phyloP scores from a whole-genome alignment of 352 stramenopile species.

The Globisporangium orthogonon region DNA sequence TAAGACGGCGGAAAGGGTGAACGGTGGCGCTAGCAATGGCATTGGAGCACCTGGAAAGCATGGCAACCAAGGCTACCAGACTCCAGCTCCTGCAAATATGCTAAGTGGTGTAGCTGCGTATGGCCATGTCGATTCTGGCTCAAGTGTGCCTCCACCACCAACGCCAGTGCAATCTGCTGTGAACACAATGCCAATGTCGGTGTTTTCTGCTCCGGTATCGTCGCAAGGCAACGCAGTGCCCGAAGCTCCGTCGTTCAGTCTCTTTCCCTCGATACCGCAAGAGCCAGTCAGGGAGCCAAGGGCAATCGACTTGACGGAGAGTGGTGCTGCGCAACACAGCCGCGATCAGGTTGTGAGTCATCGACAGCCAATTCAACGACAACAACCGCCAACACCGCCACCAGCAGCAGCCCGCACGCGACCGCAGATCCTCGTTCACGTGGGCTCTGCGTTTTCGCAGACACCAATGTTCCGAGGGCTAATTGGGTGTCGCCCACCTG shows the following conservation, averaged over 20 bases:
- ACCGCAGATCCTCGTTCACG: constrained; percentile 18
- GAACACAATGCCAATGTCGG: not conserved
- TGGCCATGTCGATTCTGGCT: not conserved
- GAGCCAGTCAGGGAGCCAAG: not conserved
- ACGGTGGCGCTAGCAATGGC: not conserved
- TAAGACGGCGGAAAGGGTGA: too few relatives aligned
- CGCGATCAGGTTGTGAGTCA: not conserved
- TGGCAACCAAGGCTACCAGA: not conserved
- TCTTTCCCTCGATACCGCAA: constrained; percentile 6
- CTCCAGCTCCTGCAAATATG: not conserved
- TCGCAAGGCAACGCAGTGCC: constrained; percentile 11
- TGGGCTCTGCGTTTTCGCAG: constrained; percentile 23
- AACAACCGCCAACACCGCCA: not conserved
- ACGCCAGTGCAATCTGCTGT: not conserved
- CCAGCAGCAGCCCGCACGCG: not conserved
- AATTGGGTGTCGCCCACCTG: constrained; percentile 8
- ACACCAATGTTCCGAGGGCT: constrained; percentile 20
- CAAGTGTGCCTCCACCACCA: not conserved
- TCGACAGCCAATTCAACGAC: not conserved
- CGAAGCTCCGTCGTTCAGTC: constrained; percentile 17
- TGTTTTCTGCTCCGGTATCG: not conserved
- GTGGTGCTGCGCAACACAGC: not conserved
- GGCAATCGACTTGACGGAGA: constrained; percentile 1
- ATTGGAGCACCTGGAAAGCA: not conserved
- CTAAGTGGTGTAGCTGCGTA: not conserved